Base-by-base conservation (phyloP, 805 yeast species). In the Metschnikowia orientalis region DNA sequence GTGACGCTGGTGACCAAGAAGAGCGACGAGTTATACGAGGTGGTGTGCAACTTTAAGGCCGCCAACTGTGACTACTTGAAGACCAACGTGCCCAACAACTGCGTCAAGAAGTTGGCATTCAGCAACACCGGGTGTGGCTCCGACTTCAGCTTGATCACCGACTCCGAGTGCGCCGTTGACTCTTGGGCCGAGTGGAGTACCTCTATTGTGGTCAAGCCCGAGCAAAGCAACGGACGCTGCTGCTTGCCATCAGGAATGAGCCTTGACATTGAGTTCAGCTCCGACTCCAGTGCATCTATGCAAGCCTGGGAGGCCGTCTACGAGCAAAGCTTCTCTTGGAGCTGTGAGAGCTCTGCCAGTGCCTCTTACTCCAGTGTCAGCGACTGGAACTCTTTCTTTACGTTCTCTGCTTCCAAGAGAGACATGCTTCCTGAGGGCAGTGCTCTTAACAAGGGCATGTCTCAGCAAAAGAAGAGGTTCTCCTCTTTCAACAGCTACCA, bases 101-200 rank as follows among this genome's bases (percentile, higher is more conserved):
- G 18, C 8, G 25, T 31, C 8, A 20, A 24, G 12, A 15, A 8
- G 8, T 16, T 33, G 7, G 22, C 19, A 2, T 23, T 33, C 20
- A 10, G 15, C 10, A 28, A 28, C 4, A 33, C 36, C 14, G 30
- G 30, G 9, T 16, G 20, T 11, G 26, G 26, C 9, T 8, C 21
- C 8, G 28, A 33, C 32, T 32, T 25, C 26, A 18, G 18, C 12
- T 24, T 31, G 25, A 19, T 31, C 12, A 12, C 15, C 26, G 18
- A 20, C 13, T 9, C 11, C 18, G 13, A n/a, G 7, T 24, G 23
- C 18, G 9, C 6, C 9, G 26, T 32, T 4, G 16, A 19, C 7
- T 14, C 13, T 13, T 32, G 35, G 35, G 13, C 19, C 17, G 15
- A 26, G 20, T 32, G 35, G 35, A 21, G 26, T 26, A 32, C 35